Evolutionary conservation across 1,284 basidiomycete species (phyloP).

Genomic region (Puccinia novopanici): DNA sequence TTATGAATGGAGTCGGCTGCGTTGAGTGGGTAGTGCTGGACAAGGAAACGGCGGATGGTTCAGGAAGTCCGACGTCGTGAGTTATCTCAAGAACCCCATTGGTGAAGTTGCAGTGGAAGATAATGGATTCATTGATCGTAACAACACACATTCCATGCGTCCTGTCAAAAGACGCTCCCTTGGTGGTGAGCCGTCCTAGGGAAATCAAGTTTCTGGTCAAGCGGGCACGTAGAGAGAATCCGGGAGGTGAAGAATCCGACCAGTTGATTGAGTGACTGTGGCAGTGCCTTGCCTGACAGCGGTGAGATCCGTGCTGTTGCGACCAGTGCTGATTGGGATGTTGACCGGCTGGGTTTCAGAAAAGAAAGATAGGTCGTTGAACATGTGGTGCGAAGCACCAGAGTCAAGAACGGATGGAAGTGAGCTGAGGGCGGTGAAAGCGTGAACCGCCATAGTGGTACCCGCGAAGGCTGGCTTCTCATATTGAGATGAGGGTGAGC

Average conservation of each 20-base stretch:
- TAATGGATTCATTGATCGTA: too few relatives aligned
- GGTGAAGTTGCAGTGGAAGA: too few relatives aligned
- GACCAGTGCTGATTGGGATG: neutral
- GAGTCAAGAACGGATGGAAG: neutral
- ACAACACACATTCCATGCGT: too few relatives aligned
- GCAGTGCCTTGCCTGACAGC: neutral
- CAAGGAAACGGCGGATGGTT: too few relatives aligned
- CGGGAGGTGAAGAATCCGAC: neutral
- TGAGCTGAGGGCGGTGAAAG: neutral
- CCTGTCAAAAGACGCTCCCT: too few relatives aligned
- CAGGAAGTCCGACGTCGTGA: too few relatives aligned
- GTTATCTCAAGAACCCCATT: too few relatives aligned
- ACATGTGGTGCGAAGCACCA: conserved; percentile 3
- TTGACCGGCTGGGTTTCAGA: neutral
- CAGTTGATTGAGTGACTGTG: neutral
- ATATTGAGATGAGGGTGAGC: too few relatives aligned
- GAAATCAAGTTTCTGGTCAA: neutral
- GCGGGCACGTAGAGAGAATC: neutral
- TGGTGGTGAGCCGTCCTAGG: neutral
- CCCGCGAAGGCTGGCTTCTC: neutral
- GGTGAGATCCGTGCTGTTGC: neutral
- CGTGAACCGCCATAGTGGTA: neutral
- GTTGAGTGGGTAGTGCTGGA: too few relatives aligned
- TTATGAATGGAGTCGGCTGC: too few relatives aligned
- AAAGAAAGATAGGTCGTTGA: neutral